These are phyloP conservation scores for Ceratobasidium sp. DNA, from an alignment of 1,284 basidiomycete species.

Conservation along the genomic window DNA sequence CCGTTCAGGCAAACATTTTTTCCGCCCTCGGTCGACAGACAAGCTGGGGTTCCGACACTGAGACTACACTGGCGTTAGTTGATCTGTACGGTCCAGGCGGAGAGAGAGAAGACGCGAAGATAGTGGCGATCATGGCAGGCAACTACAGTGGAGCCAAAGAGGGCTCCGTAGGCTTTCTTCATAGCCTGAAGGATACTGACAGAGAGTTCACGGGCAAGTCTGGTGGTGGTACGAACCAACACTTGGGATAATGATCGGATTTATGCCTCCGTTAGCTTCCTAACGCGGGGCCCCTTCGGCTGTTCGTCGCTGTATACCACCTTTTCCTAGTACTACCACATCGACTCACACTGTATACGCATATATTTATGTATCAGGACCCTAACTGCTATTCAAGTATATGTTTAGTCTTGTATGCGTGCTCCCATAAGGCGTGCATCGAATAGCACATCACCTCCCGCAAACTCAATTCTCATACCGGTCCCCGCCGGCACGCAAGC, in stretches of 20 bases:
- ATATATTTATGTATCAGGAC: background rate
- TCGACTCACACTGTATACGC: background rate
- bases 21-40: constrained; percentile 61
- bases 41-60: constrained; percentile 61
- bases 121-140: constrained; percentile 61
- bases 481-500: constrained; percentile 79
- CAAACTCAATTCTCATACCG: constrained; percentile 70
- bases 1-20: constrained; percentile 57
- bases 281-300: constrained; percentile 13
- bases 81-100: constrained; percentile 68
- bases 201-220: constrained; percentile 46
- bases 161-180: constrained; percentile 56
- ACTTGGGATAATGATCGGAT: constrained; percentile 17
- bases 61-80: constrained; percentile 63
- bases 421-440: constrained; percentile 32
- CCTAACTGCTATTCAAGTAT: background rate
- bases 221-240: constrained; percentile 25
- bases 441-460: constrained; percentile 17
- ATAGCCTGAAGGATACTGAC: constrained; percentile 62
- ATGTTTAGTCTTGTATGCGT: constrained; percentile 32
- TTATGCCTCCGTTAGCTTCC: background rate
- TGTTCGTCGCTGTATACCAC: background rate
- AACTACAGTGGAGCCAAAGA: constrained; percentile 56
- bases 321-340: constrained; percentile 4
- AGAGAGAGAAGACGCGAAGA: constrained; percentile 61